Base-by-base conservation (phyloP, 805 yeast genomes). In the Grigorovia humatica region DNA sequence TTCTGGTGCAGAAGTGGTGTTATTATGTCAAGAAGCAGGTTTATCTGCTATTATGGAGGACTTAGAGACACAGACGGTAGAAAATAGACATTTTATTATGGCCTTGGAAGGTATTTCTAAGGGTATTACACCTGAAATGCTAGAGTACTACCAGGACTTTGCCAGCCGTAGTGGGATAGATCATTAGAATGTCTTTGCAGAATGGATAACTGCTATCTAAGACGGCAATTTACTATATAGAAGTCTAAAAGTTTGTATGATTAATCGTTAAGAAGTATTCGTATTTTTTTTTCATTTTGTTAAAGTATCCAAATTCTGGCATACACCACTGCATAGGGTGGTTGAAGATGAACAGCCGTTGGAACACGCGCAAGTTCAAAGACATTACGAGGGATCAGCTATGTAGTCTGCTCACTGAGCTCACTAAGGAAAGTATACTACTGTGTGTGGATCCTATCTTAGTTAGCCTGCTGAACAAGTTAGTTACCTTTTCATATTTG, bases 1-100 rank as follows among this genome's bases (percentile, higher is more conserved):
- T 62, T 89, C 97, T 0, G 99, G 99, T 41, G 96, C 98, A 0
- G 99, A 93, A 67, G 87, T 93, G 42, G 95, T 90, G 0, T 74
- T 89, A 19, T 66, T 91, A 19, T 88, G 96, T 60, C 98, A 90
- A 66, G 97, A 91, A 67, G 96, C 98, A 0, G 99, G 99, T 1
- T 70, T 93, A 12, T 80, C 85, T n/a, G 96, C 98, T 0, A 82
- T 93, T 52, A 88, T 88, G 83, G 96, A 88, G 58, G 70, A 85
- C 55, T 67, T 76, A 6, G 70, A 79, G 4, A 76, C 85, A 9
- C 61, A 62, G 1, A 57, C 59, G 7, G 95, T 90, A 0, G 66
- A 68, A n/a, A 73, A 72, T 54, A 71, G 72, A 35, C 96, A 93
- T 65, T 89, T 88, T 59, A 81, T 77, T 29, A 74, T 73, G 50